These are phyloP conservation scores for Hypoxylon fuscum DNA, from an alignment of 495 filamentous ascomycete genomes.

Conservation along the genomic window DNA sequence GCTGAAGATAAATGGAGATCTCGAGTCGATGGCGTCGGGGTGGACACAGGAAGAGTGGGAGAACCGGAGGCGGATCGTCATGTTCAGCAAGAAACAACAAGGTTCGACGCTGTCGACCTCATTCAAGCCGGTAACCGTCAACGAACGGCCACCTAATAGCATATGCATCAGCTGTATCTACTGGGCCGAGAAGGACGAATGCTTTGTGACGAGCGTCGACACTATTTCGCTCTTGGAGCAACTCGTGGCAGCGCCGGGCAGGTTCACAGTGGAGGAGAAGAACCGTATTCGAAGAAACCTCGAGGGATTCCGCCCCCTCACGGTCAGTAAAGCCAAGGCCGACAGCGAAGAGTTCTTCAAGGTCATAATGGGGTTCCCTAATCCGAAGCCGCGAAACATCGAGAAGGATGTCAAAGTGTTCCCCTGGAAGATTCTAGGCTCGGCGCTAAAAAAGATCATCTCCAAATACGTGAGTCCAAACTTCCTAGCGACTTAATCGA, in stretches of 20 bases:
- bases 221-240: constrained; percentile 93
- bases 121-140: constrained; percentile 74
- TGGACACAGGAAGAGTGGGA: constrained; percentile 85
- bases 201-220: constrained; percentile 94
- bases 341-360: constrained; percentile 98
- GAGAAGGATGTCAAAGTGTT: constrained; percentile 99
- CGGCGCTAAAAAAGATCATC: constrained; percentile 95
- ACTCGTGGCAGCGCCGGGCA: constrained; percentile 71
- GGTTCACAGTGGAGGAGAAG: constrained; percentile 96
- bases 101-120: constrained; percentile 75
- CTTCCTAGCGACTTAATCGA: too few relatives aligned
- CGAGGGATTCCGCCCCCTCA: constrained; percentile 88
- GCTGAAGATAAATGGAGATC: constrained; percentile 84
- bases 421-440: constrained; percentile 83
- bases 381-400: constrained; percentile 94
- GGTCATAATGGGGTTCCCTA: constrained; percentile 96
- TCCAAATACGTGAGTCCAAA: constrained; percentile 76
- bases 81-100: constrained; percentile 82
- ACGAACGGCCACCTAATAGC: constrained; percentile 76
- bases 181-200: constrained; percentile 91
- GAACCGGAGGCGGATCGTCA: constrained; percentile 80
- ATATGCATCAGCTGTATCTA: constrained; percentile 90
- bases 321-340: constrained; percentile 88
- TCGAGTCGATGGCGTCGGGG: constrained; percentile 77
- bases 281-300: constrained; percentile 95